Base-by-base conservation (phyloP, 257 asterid genomes). In the Echites panduratus region DNA sequence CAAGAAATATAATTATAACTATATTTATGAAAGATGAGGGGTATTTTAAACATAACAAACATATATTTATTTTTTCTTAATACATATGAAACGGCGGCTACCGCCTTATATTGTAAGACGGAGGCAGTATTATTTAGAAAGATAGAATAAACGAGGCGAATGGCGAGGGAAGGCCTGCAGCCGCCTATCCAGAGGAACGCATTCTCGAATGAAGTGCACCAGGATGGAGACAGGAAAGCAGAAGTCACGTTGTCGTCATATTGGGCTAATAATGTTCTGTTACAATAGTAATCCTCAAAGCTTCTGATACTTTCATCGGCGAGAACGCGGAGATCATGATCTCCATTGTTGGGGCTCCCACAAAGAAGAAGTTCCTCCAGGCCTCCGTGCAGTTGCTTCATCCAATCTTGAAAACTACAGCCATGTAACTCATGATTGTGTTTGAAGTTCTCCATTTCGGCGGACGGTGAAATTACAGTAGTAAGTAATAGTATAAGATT, bases 181-280 rank as follows among this genome's bases (percentile, higher is more conserved):
- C 85, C 82, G 12, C 83, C 86, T 17, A 82, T 64, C 89, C 89
- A 82, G 32, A 82, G 69, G 82, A 73, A 75, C 14, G 84, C 80
- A 61, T 77, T 82, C 75, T 85, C 87, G 1, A 79, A 74, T 4
- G 85, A 44, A 54, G 80, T 62, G 78, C 87, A 81, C 87, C 85
- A 84, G 0, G 79, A 0, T 0, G 89, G 89, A 9, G 77, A 72
- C 19, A 87, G 22, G 20, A 82, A 71, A 2, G 76, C 61, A 0
- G 85, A 70, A 0, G 82, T n/a, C n/a, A n/a, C n/a, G n/a, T n/a
- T n/a, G n/a, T n/a, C 82, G 27, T 81, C 77, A 35, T 43, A 50
- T n/a, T 29, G 43, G 40, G 75, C 82, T 75, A 87, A n/a, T n/a
- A n/a, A n/a, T n/a, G 79, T 82, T 16, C 85, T 75, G 13, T 41